Evolutionary conservation across 2,329 filamentous ascomycete genomes (phyloP).

Genomic region (Claviceps paspali): DNA sequence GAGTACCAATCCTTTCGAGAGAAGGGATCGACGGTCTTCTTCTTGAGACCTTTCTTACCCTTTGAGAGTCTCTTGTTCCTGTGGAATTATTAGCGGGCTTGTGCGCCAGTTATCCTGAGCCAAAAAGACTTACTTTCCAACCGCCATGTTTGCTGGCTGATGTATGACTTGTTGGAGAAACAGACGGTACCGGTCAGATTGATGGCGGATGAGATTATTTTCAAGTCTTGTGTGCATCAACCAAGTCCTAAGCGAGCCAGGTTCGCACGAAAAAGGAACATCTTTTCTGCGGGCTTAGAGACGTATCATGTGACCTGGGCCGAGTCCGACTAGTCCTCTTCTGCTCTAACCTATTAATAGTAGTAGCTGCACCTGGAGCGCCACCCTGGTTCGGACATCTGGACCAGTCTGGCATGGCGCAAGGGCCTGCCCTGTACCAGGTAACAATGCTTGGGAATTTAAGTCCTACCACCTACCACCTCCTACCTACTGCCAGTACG

Average conservation of each 20-base stretch:
- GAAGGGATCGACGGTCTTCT: constrained; percentile 96
- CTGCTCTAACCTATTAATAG: too few relatives aligned
- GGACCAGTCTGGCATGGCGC: too few relatives aligned
- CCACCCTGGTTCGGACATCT: too few relatives aligned
- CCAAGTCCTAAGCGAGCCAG: constrained; percentile 24
- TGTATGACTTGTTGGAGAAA: constrained; percentile 28
- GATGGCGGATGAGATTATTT: constrained; percentile 25
- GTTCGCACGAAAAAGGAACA: constrained; percentile 8
- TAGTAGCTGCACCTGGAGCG: too few relatives aligned
- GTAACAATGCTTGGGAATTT: too few relatives aligned
- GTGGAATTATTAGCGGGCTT: constrained; percentile 14
- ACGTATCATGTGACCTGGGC: not conserved
- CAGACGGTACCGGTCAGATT: constrained; percentile 26
- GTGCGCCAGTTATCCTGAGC: constrained; percentile 2
- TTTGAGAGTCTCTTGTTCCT: constrained; percentile 99
- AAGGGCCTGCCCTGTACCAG: too few relatives aligned
- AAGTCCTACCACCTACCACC: too few relatives aligned
- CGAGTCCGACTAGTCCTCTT: too few relatives aligned
- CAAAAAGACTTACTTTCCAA: constrained; percentile 38
- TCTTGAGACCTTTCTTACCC: constrained; percentile 99
- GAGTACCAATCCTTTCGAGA: constrained; percentile 98
- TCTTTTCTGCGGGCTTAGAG: constrained; percentile 9
- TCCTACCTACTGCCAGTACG: too few relatives aligned
- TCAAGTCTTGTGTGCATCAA: constrained; percentile 24
- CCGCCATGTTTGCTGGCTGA: constrained; percentile 42